Evolutionary conservation across 1,139 yeast species (phyloP).

Genomic region (Yamadazyma diospyri): DNA sequence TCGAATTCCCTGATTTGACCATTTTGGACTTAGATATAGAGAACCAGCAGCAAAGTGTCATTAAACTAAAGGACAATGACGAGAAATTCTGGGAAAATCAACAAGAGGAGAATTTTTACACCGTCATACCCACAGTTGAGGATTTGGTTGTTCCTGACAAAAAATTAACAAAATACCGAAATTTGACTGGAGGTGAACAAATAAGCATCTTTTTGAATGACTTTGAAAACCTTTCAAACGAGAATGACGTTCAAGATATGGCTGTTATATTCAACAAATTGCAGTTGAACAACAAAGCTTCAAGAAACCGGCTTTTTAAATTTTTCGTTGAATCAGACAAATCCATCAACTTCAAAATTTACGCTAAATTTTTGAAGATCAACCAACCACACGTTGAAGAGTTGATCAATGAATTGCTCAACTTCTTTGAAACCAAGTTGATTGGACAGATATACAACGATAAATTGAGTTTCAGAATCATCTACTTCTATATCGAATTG

Average conservation of each 20-base stretch:
- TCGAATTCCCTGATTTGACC: constrained; percentile 30
- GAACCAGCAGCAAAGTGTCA: constrained; percentile 16
- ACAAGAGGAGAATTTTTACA: constrained; percentile 61
- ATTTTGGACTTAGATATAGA: constrained; percentile 16
- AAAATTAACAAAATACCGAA: neutral
- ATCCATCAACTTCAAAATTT: constrained; percentile 43
- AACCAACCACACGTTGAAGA: constrained; percentile 48
- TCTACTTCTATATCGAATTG: constrained; percentile 69
- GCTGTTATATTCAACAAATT: constrained; percentile 52
- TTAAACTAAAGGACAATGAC: constrained; percentile 27
- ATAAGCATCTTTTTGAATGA: constrained; percentile 41
- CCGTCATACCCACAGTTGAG: constrained; percentile 26
- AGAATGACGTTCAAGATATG: constrained; percentile 54
- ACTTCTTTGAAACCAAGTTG: constrained; percentile 56
- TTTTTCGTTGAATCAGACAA: constrained; percentile 52
- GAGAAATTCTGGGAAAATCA: constrained; percentile 56
- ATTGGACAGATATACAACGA: constrained; percentile 56
- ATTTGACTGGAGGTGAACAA: constrained; percentile 35
- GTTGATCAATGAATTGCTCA: constrained; percentile 53
- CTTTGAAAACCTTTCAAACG: constrained; percentile 44
- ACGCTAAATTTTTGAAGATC: constrained; percentile 67
- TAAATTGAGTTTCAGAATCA: constrained; percentile 50
- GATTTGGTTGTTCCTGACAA: constrained; percentile 20
- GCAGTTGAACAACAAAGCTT: constrained; percentile 67
- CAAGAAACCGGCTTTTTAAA: constrained; percentile 57